Percentiles rank a stretch among this genome's conserved stretches.
Evolutionary conservation across 148 eudicot species (phyloP).

Genomic region (Camellia sinensis): DNA sequence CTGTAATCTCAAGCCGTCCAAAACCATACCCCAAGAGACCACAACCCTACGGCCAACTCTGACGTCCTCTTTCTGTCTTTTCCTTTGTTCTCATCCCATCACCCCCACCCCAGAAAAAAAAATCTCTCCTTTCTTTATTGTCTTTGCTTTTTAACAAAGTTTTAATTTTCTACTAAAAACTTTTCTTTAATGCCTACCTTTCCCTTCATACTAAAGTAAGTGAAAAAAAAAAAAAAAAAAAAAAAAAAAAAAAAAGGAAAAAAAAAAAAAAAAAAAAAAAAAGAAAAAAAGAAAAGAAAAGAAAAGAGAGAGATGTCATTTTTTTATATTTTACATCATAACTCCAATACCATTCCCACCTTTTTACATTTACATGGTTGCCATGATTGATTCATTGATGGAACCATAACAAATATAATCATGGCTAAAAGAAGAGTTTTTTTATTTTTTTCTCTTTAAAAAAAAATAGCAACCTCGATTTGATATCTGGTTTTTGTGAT

Average conservation of each 20-base stretch:
- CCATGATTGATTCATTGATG: slow-evolving; percentile 39
- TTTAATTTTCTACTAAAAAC: slow-evolving; percentile 8
- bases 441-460: neutral
- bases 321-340: neutral
- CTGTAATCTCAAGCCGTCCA: slow-evolving; percentile 7
- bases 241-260: slow-evolving; percentile 21
- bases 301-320: slow-evolving; percentile 21
- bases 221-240: slow-evolving; percentile 29
- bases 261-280: slow-evolving; percentile 23
- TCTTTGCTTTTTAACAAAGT: slow-evolving; percentile 22
- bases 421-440: neutral
- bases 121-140: slow-evolving; percentile 20
- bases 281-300: slow-evolving; percentile 22
- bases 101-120: slow-evolving; percentile 12
- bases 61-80: slow-evolving; percentile 48
- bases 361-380: slow-evolving; percentile 16
- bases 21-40: slow-evolving; percentile 16
- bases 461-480: too few species aligned
- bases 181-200: slow-evolving; percentile 34
- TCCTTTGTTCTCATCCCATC: slow-evolving; percentile 29
- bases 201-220: slow-evolving; percentile 32
- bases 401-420: neutral
- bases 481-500: too few species aligned
- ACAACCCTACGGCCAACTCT: slow-evolving; percentile 36
- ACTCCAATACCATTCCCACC: slow-evolving; percentile 10